Conservation (phyloP, 306 rosid species). For the Cotoneaster glaucophyllus region DNA sequence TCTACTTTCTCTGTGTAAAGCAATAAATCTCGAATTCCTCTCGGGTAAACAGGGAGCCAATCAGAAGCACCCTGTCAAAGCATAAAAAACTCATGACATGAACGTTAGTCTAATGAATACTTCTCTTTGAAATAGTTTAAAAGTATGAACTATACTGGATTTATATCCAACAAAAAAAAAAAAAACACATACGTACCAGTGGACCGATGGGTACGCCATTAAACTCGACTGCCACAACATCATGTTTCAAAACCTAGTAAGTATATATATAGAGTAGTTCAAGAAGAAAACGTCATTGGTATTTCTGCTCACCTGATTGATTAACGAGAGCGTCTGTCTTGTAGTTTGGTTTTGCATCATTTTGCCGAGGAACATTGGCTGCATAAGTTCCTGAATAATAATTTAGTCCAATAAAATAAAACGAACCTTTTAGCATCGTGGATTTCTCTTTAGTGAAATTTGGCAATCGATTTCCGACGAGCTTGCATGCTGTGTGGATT, state of each 20-base stretch:
- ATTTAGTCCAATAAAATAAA: neutral
- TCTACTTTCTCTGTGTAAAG: neutral
- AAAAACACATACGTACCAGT: neutral
- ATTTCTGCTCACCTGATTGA: neutral
- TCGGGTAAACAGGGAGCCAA: neutral
- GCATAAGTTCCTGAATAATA: neutral
- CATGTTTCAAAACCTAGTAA: neutral
- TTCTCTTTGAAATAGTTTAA: neutral
- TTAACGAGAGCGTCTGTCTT: neutral
- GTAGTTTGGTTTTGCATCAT: neutral
- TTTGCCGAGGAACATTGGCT: neutral
- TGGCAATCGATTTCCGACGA: neutral
- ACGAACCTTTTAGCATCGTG: neutral
- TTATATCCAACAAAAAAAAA: neutral
- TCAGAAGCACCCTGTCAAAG: neutral
- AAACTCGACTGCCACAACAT: neutral
- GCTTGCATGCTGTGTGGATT: neutral
- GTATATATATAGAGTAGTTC: neutral
- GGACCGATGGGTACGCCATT: neutral
- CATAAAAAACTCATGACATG: neutral
- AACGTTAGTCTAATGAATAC: neutral
- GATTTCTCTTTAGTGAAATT: neutral
- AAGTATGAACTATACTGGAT: neutral
- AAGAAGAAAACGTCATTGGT: neutral
- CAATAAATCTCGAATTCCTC: neutral